These are phyloP conservation scores for Craterostigma plantagineum DNA, from an alignment of 257 asterid species.

Conservation along the genomic window DNA sequence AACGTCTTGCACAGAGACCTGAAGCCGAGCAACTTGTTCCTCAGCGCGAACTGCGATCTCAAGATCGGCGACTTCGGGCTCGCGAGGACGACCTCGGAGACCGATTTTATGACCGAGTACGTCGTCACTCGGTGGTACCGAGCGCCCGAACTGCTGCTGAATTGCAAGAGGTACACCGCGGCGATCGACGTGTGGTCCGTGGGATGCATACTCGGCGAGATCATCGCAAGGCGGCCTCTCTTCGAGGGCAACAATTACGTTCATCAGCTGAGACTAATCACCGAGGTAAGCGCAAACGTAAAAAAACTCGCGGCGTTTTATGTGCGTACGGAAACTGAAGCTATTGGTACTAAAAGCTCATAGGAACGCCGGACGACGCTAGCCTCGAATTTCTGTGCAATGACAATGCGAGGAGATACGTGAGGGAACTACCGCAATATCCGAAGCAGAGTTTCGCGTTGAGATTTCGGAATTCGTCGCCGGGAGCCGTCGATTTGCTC, in stretches of 20 bases:
- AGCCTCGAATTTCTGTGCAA: constrained; percentile 52
- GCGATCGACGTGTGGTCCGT: constrained; percentile 94
- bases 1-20: constrained; percentile 78
- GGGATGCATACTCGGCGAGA: constrained; percentile 88
- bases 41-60: constrained; percentile 65
- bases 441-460: constrained; percentile 37
- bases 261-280: constrained; percentile 80
- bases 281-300: constrained; percentile 33
- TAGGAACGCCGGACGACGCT: constrained; percentile 49
- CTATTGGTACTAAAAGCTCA: constrained; percentile 17
- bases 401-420: constrained; percentile 42
- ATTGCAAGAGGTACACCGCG: constrained; percentile 80
- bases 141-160: constrained; percentile 79
- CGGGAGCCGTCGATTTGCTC: constrained; percentile 42
- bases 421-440: constrained; percentile 48
- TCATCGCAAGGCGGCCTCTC: constrained; percentile 71
- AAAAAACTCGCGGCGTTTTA: background rate
- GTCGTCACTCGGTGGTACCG: constrained; percentile 93
- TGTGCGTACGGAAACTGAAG: background rate
- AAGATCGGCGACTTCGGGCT: constrained; percentile 86
- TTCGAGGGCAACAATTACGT: constrained; percentile 84
- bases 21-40: constrained; percentile 73
- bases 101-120: constrained; percentile 91
- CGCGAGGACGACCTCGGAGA: constrained; percentile 88
- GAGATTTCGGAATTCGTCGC: constrained; percentile 30